Evolutionary conservation across 1,284 basidiomycete genomes (phyloP).

Genomic region (Sparassis latifolia): DNA sequence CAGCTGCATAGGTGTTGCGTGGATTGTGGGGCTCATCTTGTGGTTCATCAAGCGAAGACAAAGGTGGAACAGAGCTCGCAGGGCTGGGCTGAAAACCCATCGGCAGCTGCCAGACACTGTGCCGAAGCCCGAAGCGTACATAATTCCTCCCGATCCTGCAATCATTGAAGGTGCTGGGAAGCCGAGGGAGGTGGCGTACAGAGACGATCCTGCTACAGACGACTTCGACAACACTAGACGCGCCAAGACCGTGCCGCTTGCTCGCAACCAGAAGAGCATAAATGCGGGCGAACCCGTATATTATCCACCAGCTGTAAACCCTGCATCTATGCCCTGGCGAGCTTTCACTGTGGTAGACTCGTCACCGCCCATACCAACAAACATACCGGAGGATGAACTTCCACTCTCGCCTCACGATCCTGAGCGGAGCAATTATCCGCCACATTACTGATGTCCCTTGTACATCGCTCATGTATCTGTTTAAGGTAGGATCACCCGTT

Average conservation of each 20-base stretch:
- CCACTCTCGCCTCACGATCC: too few species aligned
- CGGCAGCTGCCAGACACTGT: conserved; percentile 26
- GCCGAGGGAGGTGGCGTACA: conserved; percentile 38
- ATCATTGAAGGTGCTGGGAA: conserved; percentile 42
- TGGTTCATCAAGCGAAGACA: conserved; percentile 29
- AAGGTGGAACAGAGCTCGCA: conserved; percentile 22
- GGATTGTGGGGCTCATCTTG: conserved; percentile 33
- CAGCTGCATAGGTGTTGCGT: conserved; percentile 42
- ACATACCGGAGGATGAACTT: too few species aligned
- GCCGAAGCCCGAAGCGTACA: conserved; percentile 31
- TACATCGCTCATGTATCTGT: too few species aligned
- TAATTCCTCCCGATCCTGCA: conserved; percentile 64
- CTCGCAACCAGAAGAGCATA: conserved; percentile 7
- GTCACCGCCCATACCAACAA: too few species aligned
- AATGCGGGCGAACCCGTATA: too few species aligned
- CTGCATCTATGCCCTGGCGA: too few species aligned
- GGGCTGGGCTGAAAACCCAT: conserved; percentile 22
- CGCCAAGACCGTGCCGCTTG: conserved; percentile 33
- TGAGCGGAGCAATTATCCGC: too few species aligned
- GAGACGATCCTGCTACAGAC: conserved; percentile 16
- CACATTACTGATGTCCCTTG: too few species aligned
- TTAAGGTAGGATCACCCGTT: too few species aligned
- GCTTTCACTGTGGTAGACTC: too few species aligned
- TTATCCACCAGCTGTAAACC: too few species aligned
- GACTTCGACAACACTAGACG: conserved; percentile 11